Evolutionary conservation across 140 eudicot species (phyloP).

Genomic region (Flaveria floridana): DNA sequence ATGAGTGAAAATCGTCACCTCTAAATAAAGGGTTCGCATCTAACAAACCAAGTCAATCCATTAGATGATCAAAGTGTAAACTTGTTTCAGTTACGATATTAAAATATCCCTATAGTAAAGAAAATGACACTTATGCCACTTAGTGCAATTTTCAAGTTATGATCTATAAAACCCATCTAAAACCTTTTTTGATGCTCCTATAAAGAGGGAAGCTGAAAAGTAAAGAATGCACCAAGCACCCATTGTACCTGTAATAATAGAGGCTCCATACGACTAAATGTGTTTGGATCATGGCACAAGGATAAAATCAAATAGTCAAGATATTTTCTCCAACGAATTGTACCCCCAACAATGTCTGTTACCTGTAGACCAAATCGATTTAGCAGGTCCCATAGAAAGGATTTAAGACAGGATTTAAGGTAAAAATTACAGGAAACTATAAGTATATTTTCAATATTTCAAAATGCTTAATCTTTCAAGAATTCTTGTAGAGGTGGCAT

Average conservation of each 20-base stretch:
- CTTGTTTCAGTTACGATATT: neutral
- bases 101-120: neutral
- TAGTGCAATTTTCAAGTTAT: neutral
- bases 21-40: slow-evolving; percentile 1
- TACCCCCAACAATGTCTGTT: slow-evolving; percentile 90
- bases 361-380: slow-evolving; percentile 44
- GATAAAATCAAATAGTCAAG: slow-evolving; percentile 80
- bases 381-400: neutral
- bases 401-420: neutral
- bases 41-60: neutral
- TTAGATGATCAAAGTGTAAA: neutral
- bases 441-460: neutral
- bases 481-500: neutral
- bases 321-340: slow-evolving; percentile 93
- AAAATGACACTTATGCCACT: neutral
- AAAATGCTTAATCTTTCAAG: neutral
- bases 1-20: neutral
- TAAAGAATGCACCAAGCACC: slow-evolving; percentile 8
- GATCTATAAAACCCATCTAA: neutral
- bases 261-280: slow-evolving; percentile 79
- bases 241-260: slow-evolving; percentile 74
- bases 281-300: slow-evolving; percentile 62
- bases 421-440: neutral
- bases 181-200: neutral
- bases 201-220: neutral